Evolutionary conservation across 2,329 filamentous ascomycete species (phyloP).

Genomic region (Graphilbum sp.): DNA sequence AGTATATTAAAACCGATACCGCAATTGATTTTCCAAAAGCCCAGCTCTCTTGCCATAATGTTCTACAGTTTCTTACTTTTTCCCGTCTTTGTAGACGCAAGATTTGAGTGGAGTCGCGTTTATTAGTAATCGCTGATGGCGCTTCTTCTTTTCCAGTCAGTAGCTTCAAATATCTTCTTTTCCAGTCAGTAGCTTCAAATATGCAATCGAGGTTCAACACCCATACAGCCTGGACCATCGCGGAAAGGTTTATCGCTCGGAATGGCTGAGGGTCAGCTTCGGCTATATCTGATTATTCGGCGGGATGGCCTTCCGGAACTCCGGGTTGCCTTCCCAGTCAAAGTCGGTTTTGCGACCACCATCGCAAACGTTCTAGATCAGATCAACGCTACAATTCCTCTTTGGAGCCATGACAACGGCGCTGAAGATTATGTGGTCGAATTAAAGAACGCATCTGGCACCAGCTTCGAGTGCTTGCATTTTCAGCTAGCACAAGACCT

Average conservation of each 20-base stretch:
- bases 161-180: no score
- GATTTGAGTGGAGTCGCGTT: no score
- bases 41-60: no score
- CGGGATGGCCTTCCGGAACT: slow-evolving; percentile 59
- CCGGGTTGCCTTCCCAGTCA: slow-evolving; percentile 54
- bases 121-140: no score
- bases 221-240: no score
- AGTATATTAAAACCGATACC: no score
- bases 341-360: slow-evolving; percentile 43
- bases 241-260: neutral
- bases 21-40: no score
- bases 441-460: slow-evolving; percentile 36
- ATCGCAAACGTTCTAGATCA: slow-evolving; percentile 62
- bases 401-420: slow-evolving; percentile 71
- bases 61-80: no score
- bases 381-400: slow-evolving; percentile 63
- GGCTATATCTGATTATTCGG: slow-evolving; percentile 56
- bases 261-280: slow-evolving; percentile 28
- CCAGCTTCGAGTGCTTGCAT: slow-evolving; percentile 72
- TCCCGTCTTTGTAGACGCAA: no score
- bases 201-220: no score
- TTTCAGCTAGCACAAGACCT: slow-evolving; percentile 56
- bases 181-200: no score
- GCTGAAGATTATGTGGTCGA: slow-evolving; percentile 83
- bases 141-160: no score